Percentiles rank a stretch among this genome's conserved stretches.
phyloP scores from a whole-genome alignment of 2,329 filamentous ascomycete species.

The Penicillium thymicola region DNA sequence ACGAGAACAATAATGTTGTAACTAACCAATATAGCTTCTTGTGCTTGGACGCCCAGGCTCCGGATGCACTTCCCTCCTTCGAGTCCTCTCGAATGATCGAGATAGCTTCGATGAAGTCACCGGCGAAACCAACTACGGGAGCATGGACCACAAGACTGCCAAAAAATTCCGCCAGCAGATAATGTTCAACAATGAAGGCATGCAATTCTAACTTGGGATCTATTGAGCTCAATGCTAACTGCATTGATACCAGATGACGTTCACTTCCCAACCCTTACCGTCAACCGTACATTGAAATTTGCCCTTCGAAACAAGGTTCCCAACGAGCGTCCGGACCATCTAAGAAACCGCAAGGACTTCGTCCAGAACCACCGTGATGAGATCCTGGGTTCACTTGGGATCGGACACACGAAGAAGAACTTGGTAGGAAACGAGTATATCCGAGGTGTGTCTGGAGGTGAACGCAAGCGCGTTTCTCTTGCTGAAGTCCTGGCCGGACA shows the following conservation, averaged over 20 bases:
- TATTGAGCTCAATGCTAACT: background rate
- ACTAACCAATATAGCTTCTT: slow-evolving; percentile 47
- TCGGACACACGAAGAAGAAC: slow-evolving; percentile 57
- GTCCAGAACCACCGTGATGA: slow-evolving; percentile 30
- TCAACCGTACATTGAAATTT: slow-evolving; percentile 70
- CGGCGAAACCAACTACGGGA: slow-evolving; percentile 53
- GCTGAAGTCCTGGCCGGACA: slow-evolving; percentile 55
- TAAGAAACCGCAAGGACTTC: slow-evolving; percentile 28
- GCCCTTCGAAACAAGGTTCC: slow-evolving; percentile 55
- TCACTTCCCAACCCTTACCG: slow-evolving; percentile 71
- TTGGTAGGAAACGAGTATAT: slow-evolving; percentile 65
- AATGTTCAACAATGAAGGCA: slow-evolving; percentile 68
- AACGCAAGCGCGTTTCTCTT: slow-evolving; percentile 66
- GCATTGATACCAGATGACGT: slow-evolving; percentile 51
- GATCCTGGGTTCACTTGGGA: slow-evolving; percentile 33
- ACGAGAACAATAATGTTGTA: background rate
- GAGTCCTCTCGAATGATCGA: slow-evolving; percentile 64
- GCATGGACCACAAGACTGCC: slow-evolving; percentile 48
- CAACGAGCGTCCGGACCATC: slow-evolving; percentile 23
- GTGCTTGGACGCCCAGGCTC: slow-evolving; percentile 66
- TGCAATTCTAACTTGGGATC: background rate
- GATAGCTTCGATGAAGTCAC: slow-evolving; percentile 56
- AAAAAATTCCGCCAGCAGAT: slow-evolving; percentile 45
- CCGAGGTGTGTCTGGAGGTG: slow-evolving; percentile 65
- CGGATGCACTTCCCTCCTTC: slow-evolving; percentile 69